Percentiles rank a stretch among this genome's conserved stretches.
Conservation (phyloP, 2,329 filamentous ascomycete genomes). For the Grosmannia clavigera region DNA sequence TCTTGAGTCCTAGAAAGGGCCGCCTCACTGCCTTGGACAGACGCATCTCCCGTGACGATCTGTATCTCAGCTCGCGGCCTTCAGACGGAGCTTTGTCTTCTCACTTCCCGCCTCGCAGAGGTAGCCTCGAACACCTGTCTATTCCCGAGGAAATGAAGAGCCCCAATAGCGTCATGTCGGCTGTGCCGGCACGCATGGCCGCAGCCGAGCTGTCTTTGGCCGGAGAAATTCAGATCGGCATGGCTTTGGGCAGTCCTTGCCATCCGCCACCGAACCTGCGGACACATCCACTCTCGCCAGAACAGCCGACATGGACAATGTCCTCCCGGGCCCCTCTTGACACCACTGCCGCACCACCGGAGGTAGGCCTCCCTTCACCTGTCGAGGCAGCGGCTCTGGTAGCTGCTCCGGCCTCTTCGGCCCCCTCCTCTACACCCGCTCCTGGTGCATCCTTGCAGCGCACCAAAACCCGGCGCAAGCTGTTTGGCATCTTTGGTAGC, state of each 20-base stretch:
- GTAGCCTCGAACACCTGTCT: slow-evolving; percentile 21
- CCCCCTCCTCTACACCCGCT: neutral
- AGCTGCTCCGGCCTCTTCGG: neutral
- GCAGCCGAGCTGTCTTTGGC: slow-evolving; percentile 30
- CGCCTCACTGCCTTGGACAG: neutral
- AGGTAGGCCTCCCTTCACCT: neutral
- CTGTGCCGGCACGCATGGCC: slow-evolving; percentile 23
- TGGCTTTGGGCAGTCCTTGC: slow-evolving; percentile 62
- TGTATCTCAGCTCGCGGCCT: slow-evolving; percentile 17
- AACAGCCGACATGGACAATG: neutral
- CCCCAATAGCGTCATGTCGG: slow-evolving; percentile 19
- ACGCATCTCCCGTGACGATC: slow-evolving; percentile 28
- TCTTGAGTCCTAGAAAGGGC: neutral
- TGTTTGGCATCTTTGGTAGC: slow-evolving; percentile 41
- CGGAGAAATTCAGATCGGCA: slow-evolving; percentile 47
- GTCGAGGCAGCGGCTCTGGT: neutral
- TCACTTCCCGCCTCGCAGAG: neutral
- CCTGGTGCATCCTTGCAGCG: slow-evolving; percentile 17
- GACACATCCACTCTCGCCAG: neutral
- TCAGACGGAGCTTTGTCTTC: neutral
- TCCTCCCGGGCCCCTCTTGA: neutral
- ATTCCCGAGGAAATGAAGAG: slow-evolving; percentile 28
- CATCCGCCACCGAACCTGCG: slow-evolving; percentile 21
- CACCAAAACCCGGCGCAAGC: slow-evolving; percentile 43
- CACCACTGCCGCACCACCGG: neutral